These are phyloP conservation scores for Suhomyces faveliae DNA, from an alignment of 805 yeast species.

Conservation along the genomic window DNA sequence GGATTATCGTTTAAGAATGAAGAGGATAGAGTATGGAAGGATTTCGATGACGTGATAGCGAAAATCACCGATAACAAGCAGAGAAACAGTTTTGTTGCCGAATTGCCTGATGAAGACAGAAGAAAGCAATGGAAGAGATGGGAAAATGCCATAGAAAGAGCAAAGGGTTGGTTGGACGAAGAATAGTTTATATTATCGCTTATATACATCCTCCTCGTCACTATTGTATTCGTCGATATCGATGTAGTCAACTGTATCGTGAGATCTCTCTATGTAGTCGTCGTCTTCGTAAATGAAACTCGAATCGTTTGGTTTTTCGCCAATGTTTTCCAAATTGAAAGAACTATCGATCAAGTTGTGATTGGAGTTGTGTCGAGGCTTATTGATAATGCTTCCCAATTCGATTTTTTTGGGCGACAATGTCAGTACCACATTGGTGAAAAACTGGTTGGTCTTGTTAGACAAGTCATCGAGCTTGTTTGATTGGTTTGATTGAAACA, in stretches of 20 bases:
- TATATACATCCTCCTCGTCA: conserved; percentile 4
- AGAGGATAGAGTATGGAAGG: conserved; percentile 67
- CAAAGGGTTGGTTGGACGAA: conserved; percentile 73
- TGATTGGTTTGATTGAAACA: conserved; percentile 3
- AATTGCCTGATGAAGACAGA: conserved; percentile 57
- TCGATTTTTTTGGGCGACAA: conserved; percentile 22
- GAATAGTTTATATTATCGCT: conserved; percentile 1
- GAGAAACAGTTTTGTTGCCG: conserved; percentile 32
- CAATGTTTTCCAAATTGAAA: conserved; percentile 26
- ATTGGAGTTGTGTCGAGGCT: conserved; percentile 1
- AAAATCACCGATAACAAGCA: conserved; percentile 34
- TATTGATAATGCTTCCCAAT: neutral
- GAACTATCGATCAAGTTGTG: conserved; percentile 24
- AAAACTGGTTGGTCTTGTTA: conserved; percentile 25
- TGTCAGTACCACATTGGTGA: conserved; percentile 22
- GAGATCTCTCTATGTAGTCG: neutral
- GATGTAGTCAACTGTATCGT: conserved; percentile 11
- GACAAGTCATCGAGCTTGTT: conserved; percentile 19
- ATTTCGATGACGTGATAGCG: conserved; percentile 63
- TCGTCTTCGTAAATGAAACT: conserved; percentile 3
- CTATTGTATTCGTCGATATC: conserved; percentile 31
- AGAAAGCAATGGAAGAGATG: conserved; percentile 67
- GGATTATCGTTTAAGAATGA: conserved; percentile 58
- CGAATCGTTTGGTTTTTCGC: neutral
- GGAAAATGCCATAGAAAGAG: conserved; percentile 82